A percentile compares a stretch with the other conserved stretches of the same genome.
These are phyloP conservation scores for Fusarium transvaalense DNA, from an alignment of 2,329 filamentous ascomycete genomes.

Conservation along the genomic window DNA sequence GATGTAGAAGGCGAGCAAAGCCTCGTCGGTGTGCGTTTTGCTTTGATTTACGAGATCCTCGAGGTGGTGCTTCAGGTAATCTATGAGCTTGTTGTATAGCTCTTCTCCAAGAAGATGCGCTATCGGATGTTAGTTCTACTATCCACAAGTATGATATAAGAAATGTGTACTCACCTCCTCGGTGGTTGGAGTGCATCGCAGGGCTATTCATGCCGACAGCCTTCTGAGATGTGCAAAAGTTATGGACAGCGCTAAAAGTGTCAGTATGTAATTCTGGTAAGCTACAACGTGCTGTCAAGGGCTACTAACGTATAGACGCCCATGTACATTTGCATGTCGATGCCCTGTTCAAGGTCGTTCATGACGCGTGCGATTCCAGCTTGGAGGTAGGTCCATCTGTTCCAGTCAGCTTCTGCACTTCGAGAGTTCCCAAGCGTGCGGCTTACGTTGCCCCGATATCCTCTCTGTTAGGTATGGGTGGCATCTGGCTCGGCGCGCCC, in stretches of 20 bases:
- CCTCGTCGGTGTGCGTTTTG: constrained; percentile 86
- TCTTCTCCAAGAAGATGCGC: constrained; percentile 96
- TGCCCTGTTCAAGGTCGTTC: constrained; percentile 88
- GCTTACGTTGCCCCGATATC: constrained; percentile 67
- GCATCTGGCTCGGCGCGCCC: constrained; percentile 61
- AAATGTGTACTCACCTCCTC: constrained; percentile 69
- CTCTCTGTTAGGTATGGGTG: constrained; percentile 70
- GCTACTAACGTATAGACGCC: constrained; percentile 84
- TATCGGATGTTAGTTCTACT: constrained; percentile 53
- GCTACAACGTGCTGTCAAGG: neutral
- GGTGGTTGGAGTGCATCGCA: constrained; percentile 57
- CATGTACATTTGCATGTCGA: constrained; percentile 98
- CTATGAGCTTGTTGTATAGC: constrained; percentile 89
- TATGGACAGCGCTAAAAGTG: constrained; percentile 82
- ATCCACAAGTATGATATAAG: neutral
- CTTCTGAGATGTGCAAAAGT: constrained; percentile 99
- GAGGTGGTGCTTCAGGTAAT: constrained; percentile 85
- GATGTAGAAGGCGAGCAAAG: constrained; percentile 92
- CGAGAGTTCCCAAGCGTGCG: constrained; percentile 2
- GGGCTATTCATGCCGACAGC: constrained; percentile 72
- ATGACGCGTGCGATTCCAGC: constrained; percentile 92
- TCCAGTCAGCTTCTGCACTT: constrained; percentile 41
- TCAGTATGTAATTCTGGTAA: constrained; percentile 52
- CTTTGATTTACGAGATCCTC: constrained; percentile 77
- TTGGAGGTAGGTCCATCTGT: constrained; percentile 90